Percentiles rank a stretch among this genome's conserved stretches.
Conservation (phyloP, 495 filamentous ascomycete species). For the Aspergillus conjunctus region DNA sequence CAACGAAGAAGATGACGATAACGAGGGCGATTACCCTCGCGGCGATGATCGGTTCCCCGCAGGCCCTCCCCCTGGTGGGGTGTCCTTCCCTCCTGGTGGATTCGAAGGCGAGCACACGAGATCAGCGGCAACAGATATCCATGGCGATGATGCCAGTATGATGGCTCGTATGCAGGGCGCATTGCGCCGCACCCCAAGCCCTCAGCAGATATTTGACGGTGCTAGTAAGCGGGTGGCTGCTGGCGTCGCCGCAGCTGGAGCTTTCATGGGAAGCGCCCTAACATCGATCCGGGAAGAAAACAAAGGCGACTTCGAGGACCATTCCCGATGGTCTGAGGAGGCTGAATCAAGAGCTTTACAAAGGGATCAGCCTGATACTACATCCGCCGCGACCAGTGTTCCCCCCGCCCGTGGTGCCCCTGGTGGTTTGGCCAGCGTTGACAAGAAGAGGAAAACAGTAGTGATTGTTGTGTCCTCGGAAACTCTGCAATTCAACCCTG, state of each 20-base stretch:
- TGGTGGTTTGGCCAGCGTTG: slow-evolving; percentile 22
- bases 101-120: slow-evolving; percentile 37
- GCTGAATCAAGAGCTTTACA: slow-evolving; percentile 54
- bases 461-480: slow-evolving; percentile 85
- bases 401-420: slow-evolving; percentile 27
- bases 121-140: slow-evolving; percentile 34
- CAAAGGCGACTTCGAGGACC: slow-evolving; percentile 76
- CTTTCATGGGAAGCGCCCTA: slow-evolving; percentile 74
- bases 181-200: slow-evolving; percentile 84
- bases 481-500: slow-evolving; percentile 56
- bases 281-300: slow-evolving; percentile 84
- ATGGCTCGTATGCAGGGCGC: slow-evolving; percentile 79
- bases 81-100: slow-evolving; percentile 33
- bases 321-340: slow-evolving; percentile 83
- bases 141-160: slow-evolving; percentile 61
- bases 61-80: slow-evolving; percentile 28
- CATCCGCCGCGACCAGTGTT: slow-evolving; percentile 36
- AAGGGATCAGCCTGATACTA: slow-evolving; percentile 30
- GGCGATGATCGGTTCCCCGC: slow-evolving; percentile 43
- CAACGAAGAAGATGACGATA: slow-evolving; percentile 67
- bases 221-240: slow-evolving; percentile 75
- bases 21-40: slow-evolving; percentile 56
- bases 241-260: slow-evolving; percentile 81
- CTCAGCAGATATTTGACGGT: slow-evolving; percentile 81
- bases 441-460: slow-evolving; percentile 66